A percentile compares a stretch with the other conserved stretches of the same genome.
These are phyloP conservation scores for Candida maesae DNA, from an alignment of 805 yeast species.

Conservation along the genomic window DNA sequence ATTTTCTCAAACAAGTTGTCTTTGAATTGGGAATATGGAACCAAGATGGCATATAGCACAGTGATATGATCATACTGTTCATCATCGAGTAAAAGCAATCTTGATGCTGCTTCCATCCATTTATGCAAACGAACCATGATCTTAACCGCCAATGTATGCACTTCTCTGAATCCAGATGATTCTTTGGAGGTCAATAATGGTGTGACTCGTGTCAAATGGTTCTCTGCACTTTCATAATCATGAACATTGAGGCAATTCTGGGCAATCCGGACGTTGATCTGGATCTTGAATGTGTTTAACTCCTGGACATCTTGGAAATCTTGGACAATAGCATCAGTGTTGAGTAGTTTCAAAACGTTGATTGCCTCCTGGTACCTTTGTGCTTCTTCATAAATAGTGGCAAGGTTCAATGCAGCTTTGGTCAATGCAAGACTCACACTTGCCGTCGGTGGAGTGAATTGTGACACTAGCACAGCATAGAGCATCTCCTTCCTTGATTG, in stretches of 20 bases:
- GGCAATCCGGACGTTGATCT: conserved; percentile 19
- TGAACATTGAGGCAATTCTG: conserved; percentile 10
- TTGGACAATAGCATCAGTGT: conserved; percentile 16
- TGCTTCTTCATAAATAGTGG: conserved; percentile 13
- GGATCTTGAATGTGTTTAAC: conserved; percentile 14
- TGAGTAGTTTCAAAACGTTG: conserved; percentile 12
- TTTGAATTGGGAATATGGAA: conserved; percentile 14
- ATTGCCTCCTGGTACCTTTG: conserved; percentile 4
- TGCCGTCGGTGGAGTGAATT: conserved; percentile 22
- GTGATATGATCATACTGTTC: conserved; percentile 8
- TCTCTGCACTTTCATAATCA: conserved; percentile 22
- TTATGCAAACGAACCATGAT: conserved; percentile 19
- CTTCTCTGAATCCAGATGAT: neutral
- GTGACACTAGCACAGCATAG: conserved; percentile 11
- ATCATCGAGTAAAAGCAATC: conserved; percentile 13
- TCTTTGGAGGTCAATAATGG: conserved; percentile 10
- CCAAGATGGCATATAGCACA: conserved; percentile 15
- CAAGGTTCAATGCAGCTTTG: conserved; percentile 11
- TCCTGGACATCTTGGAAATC: conserved; percentile 14
- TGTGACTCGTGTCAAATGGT: conserved; percentile 19
- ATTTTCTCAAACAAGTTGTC: conserved; percentile 11
- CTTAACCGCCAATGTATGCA: conserved; percentile 12
- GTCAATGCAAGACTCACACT: conserved; percentile 12
- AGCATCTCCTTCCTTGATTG: conserved; percentile 1
- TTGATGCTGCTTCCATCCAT: conserved; percentile 23